Evolutionary conservation across 228 moss, liverwort and hornwort genomes (phyloP).

Genomic region (Sphagnum magellanicum): DNA sequence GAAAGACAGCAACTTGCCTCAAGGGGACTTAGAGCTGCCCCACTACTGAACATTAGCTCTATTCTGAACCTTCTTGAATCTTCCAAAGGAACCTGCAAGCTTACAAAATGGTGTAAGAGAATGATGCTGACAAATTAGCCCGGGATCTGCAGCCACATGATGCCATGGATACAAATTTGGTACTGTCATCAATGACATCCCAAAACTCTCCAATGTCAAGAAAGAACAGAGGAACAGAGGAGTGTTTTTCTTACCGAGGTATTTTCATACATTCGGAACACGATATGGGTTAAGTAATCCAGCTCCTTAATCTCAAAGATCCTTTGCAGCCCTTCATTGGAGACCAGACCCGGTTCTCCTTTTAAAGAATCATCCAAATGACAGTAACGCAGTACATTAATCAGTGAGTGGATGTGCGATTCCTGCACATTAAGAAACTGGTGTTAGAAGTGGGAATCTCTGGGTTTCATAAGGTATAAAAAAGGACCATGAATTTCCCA

Average conservation of each 20-base stretch:
- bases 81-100: conserved; percentile 45
- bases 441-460: no score
- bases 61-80: conserved; percentile 65
- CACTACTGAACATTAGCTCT: conserved; percentile 66
- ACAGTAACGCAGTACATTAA: conserved; percentile 94
- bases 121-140: no score
- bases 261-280: conserved; percentile 92
- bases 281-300: conserved; percentile 94
- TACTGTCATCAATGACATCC: neutral
- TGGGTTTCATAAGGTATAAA: no score
- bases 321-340: conserved; percentile 66
- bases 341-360: conserved; percentile 83
- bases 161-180: neutral
- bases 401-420: conserved; percentile 95
- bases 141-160: neutral
- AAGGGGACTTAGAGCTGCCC: conserved; percentile 65
- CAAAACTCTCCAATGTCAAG: neutral
- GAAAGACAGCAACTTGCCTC: conserved; percentile 22
- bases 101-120: neutral
- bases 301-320: conserved; percentile 92
- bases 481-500: no score
- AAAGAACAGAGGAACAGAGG: neutral
- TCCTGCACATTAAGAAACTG: conserved; percentile 39
- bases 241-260: conserved; percentile 47
- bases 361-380: conserved; percentile 83